Conservation (phyloP, 163 green algal genomes). For the Chlorella variabilis region DNA sequence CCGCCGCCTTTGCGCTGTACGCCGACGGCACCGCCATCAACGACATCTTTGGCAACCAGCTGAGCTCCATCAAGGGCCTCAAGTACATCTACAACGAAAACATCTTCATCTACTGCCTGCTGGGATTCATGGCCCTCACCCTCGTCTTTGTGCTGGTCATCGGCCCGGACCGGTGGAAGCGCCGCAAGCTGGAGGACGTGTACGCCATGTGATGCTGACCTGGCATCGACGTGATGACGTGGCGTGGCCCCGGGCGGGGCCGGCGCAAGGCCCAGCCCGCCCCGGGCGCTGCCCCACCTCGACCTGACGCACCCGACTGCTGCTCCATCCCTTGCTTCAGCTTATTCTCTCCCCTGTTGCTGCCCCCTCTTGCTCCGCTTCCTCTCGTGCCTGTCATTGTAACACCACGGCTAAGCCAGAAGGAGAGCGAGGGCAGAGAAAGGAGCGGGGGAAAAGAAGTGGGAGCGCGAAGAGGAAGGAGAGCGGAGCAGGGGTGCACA, state of each 20-base stretch:
- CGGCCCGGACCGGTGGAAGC: slow-evolving; percentile 60
- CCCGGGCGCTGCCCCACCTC: no score
- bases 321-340: not conserved
- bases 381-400: not conserved
- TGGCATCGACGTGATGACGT: not conserved
- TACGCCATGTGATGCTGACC: slow-evolving; percentile 44
- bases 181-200: slow-evolving; percentile 57
- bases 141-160: slow-evolving; percentile 53
- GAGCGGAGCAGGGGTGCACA: no score
- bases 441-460: not conserved
- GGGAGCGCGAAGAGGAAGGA: no score
- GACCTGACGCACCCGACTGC: no score
- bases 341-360: not conserved
- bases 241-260: no score
- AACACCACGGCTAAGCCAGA: no score
- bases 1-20: slow-evolving; percentile 91
- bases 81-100: slow-evolving; percentile 86
- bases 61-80: slow-evolving; percentile 59
- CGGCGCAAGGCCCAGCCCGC: no score
- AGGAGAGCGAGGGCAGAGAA: not conserved
- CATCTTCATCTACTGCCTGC: slow-evolving; percentile 84
- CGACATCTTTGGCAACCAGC: slow-evolving; percentile 74
- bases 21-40: slow-evolving; percentile 85
- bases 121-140: slow-evolving; percentile 53
- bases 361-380: not conserved